These are phyloP conservation scores for Corymbia citriodora DNA, from an alignment of 441 rosid genomes.

Conservation along the genomic window DNA sequence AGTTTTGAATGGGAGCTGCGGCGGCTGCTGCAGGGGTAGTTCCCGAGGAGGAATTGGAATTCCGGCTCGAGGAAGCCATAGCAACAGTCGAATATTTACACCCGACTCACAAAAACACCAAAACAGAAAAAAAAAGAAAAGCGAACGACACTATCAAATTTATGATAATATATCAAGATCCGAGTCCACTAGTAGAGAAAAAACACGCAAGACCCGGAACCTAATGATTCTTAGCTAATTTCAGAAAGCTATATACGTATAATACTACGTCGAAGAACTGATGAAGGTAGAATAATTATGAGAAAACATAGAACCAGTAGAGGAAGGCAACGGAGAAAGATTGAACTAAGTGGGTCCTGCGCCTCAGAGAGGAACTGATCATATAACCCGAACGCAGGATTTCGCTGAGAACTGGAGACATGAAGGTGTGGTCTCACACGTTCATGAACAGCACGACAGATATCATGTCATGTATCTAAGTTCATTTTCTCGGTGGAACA, in stretches of 20 bases:
- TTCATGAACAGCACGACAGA: not conserved
- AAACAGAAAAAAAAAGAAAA: too few relatives aligned
- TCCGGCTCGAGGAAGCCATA: constrained; percentile 9
- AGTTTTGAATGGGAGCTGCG: not conserved
- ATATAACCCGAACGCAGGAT: constrained; percentile 15
- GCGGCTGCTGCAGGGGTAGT: not conserved
- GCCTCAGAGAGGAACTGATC: constrained; percentile 9
- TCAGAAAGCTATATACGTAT: not conserved
- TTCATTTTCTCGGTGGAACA: not conserved
- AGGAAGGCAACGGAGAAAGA: constrained; percentile 21
- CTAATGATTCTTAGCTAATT: not conserved
- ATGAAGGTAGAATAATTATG: not conserved
- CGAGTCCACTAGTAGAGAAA: not conserved
- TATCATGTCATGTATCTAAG: not conserved
- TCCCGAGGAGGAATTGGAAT: not conserved
- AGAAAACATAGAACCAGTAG: constrained; percentile 23
- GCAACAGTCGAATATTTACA: not conserved
- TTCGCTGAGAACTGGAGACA: constrained; percentile 17
- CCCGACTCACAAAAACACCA: not conserved
- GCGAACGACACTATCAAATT: not conserved
- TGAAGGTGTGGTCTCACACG: constrained; percentile 1
- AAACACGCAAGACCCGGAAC: not conserved
- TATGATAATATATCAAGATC: not conserved
- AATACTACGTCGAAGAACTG: not conserved
- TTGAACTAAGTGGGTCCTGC: constrained; percentile 13